phyloP scores from a whole-genome alignment of 169 alveolate species.

The Plasmodium coatneyi region DNA sequence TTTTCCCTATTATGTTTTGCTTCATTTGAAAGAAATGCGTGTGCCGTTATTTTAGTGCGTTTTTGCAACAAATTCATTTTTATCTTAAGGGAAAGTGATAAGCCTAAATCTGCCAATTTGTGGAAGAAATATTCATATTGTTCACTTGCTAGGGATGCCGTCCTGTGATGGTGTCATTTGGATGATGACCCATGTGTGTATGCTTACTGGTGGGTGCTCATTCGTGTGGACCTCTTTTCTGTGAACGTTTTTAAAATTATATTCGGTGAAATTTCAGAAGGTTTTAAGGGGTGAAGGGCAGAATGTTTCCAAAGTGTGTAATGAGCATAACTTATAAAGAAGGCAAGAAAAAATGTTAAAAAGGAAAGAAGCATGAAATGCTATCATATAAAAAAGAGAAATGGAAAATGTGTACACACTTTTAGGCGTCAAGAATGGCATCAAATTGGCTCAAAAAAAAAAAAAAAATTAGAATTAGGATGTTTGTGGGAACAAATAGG shows the following conservation, averaged over 20 bases:
- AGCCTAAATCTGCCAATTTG: not conserved
- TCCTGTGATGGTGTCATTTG: not conserved
- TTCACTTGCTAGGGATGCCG: not conserved
- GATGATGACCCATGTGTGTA: not conserved
- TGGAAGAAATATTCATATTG: not conserved
- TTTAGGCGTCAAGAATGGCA: not conserved
- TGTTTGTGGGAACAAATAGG: not conserved
- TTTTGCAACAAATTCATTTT: not conserved
- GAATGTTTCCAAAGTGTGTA: not conserved
- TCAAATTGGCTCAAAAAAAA: not conserved
- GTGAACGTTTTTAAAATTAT: not conserved
- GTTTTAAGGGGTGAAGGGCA: not conserved
- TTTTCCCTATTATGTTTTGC: not conserved
- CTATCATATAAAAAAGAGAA: not conserved
- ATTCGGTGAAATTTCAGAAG: not conserved
- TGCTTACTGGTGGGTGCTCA: not conserved
- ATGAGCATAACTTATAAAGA: not conserved
- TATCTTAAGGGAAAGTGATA: not conserved
- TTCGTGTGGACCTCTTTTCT: not conserved
- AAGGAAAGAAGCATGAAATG: not conserved
- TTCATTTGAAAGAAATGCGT: not conserved
- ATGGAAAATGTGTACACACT: not conserved
- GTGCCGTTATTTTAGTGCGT: not conserved
- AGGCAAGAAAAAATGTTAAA: not conserved
- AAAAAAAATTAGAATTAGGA: not conserved